Base-by-base conservation (phyloP, 2,329 filamentous ascomycete species). In the Colletotrichum lentis region DNA sequence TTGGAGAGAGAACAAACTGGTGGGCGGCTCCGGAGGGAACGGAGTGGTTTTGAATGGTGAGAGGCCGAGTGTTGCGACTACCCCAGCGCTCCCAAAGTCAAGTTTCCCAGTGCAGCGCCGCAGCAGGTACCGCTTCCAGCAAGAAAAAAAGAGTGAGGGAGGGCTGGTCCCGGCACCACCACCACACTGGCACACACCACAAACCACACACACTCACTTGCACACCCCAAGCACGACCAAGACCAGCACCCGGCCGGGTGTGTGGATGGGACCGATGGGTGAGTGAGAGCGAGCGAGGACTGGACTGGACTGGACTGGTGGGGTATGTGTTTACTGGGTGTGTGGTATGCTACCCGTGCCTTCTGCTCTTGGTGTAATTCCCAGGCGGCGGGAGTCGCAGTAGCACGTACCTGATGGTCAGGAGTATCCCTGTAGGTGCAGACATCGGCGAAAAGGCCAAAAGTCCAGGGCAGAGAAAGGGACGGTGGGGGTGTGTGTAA, bases 1-100 rank as follows among this genome's bases (percentile, higher is more conserved):
- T 62, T 66, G 24, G 53, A 47, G 57, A 58, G 50, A 53, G 67
- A 50, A 27, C 41, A 57, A 55, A 44, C 44, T 63, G 56, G n/a
- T 55, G 64, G 44, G 62, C 64, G 58, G 60, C 64, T 63, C 54
- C 60, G 64, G 68, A 70, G 68, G 68, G 64, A 55, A 70, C 55
- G 68, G 64, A 67, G 68, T 70, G 60, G 64, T 68, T 70, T 70
- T 70, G 68, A 70, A 70, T 67, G 64, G 64, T 63, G 46, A 59
- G 59, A 35, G 31, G 31, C 31, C 31, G 31, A 35, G 31, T 10
- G 31, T 35, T 35, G 31, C 31, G 31, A 35, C 8, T 35, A 35
- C 31, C 31, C 31, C 31, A 35, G 31, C 31, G 31, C 31, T 35
- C 8, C 31, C 31, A 35, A 52, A 35, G 16, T 35, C 46, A 50